Evolutionary conservation across 345 rosid genomes (phyloP), one percentile per base, ranked within the genome.

Genomic region (Eucalyptus brandiana): DNA sequence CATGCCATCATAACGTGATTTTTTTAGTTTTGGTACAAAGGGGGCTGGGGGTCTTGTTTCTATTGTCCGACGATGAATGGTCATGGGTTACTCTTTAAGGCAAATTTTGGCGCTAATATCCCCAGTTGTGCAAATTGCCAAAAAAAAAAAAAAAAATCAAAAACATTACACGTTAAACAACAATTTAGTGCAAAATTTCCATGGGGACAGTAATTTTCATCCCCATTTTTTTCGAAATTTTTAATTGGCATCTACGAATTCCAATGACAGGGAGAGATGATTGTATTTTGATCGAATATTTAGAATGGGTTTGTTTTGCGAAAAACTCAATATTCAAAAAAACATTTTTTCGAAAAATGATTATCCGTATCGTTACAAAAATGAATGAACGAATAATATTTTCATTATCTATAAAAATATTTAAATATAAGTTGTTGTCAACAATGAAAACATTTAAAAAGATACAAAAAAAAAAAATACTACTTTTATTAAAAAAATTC

Each of bases 291-390:
- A 1, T 72, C 2, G 4, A 72, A 72, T 42, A 72, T 10, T 72
- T 69, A 69, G 2, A 12, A 5, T 10, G 44, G 13, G 4, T 9
- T 18, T 69, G 80, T 69, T 69, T 9, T 12, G 24, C 0, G 8
- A 16, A 67, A n/a, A 67, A 4, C 76, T 67, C 37, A 15, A 15
- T 2, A 65, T 65, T 65, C 8, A 32, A 7, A n/a, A 30, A 62
- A 62, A 6, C 4, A 6, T 65, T 30, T 30, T 15, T 32, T 8
- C 1, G 0, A 1, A 5, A 69, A 69, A 69, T 69, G 7, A 32
- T 32, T 10, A 1, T 10, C 2, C 2, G 0, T 9, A 67, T 17
- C 14, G 1, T 34, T 17, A 34, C 3, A n/a, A 17, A 67, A 16
- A 67, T 16, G 21, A 67, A n/a, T 67, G 19, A 17, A 7, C 4